Percentiles rank a stretch among this genome's conserved stretches.
These are phyloP conservation scores for Cutaneotrichosporon cutaneum DNA, from an alignment of 1,284 basidiomycete species.

Conservation along the genomic window DNA sequence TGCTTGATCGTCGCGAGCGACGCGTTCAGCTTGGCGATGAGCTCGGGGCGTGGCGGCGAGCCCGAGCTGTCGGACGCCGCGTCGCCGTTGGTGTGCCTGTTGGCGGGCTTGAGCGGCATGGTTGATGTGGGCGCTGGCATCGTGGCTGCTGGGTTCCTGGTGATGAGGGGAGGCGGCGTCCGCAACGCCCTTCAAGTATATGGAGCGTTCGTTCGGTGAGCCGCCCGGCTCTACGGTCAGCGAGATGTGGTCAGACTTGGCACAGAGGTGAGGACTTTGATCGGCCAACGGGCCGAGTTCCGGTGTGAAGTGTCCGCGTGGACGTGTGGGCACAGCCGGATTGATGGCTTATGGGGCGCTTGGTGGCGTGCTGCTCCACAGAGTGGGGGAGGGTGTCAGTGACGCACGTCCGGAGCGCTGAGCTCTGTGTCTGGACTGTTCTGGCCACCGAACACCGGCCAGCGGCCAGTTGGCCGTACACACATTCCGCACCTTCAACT, in stretches of 20 bases:
- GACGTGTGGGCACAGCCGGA: too few relatives aligned
- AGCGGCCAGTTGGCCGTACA: too few relatives aligned
- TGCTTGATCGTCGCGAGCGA: conserved; percentile 8
- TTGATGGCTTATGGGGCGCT: too few relatives aligned
- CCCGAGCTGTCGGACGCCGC: background rate
- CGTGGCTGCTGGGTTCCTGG: conserved; percentile 5
- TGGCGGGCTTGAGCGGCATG: background rate
- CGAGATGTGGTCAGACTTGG: background rate
- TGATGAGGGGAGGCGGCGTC: background rate
- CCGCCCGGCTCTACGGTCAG: background rate
- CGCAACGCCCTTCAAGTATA: background rate
- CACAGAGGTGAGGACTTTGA: too few relatives aligned
- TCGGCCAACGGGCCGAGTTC: background rate
- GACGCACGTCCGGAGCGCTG: too few relatives aligned
- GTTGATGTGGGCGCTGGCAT: background rate
- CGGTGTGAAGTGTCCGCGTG: too few relatives aligned
- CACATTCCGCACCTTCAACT: background rate
- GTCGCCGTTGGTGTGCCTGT: background rate
- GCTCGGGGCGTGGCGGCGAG: background rate
- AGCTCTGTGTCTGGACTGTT: too few relatives aligned
- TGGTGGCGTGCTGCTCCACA: too few relatives aligned
- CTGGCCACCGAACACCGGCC: too few relatives aligned
- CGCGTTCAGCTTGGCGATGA: background rate
- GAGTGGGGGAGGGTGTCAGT: too few relatives aligned
- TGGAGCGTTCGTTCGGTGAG: background rate